Evolutionary conservation across 306 rosid genomes (phyloP), one percentile per base, ranked within the genome.

Genomic region (Boehmeria nivea): DNA sequence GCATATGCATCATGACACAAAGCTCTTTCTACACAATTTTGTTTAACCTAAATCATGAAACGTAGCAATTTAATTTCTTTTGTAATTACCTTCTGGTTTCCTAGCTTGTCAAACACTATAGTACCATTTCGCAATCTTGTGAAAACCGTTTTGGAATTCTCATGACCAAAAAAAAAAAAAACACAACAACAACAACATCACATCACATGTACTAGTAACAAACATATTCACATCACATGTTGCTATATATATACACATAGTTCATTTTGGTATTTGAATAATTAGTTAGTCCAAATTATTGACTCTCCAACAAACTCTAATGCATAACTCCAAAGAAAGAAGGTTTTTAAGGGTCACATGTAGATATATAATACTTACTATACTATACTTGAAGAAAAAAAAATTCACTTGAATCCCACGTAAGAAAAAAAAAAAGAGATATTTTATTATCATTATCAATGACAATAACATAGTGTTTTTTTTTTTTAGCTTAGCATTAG

Each of bases 191-290:
- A n/a, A n/a, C n/a, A n/a, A n/a, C n/a, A n/a, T n/a, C n/a, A n/a
- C n/a, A n/a, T n/a, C n/a, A n/a, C n/a, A n/a, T n/a, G n/a, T n/a
- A n/a, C n/a, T n/a, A n/a, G n/a, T n/a, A n/a, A n/a, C n/a, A n/a
- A n/a, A n/a, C n/a, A n/a, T n/a, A n/a, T n/a, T n/a, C n/a, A n/a
- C n/a, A 53, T 51, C 36, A 31, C 36, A 31, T 31, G 36, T 42
- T 57, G 14, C 26, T 31, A 55, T 40, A 17, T 76, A 16, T 19
- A 42, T 40, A 17, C 34, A 40, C 10, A 8, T 42, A 43, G 38
- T 76, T 67, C 51, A 20, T 60, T 57, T n/a, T 58, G 59, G 52
- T 54, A 54, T 42, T 76, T 68, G 45, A 26, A 66, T 40, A 16
- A n/a, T n/a, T n/a, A 6, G 25, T 39, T 3, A 17, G 18, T 43